A percentile compares a stretch with the other conserved stretches of the same genome.
Evolutionary conservation across 2,329 filamentous ascomycete genomes (phyloP).

Genomic region (Lasiodiplodia hormozganensis): DNA sequence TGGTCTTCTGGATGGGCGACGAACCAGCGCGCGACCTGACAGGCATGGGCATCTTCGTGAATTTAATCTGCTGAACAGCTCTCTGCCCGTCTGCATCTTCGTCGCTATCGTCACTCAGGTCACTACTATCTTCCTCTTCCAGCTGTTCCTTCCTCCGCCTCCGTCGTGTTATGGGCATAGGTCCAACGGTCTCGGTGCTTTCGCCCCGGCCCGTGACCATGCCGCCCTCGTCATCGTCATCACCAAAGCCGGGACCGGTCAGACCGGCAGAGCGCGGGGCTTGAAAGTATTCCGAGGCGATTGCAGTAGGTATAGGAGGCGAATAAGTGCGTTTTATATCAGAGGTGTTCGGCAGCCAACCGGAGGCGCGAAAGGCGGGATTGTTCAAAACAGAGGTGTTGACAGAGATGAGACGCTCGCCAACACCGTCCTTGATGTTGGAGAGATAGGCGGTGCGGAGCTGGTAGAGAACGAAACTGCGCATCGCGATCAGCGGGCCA

Average conservation of each 20-base stretch:
- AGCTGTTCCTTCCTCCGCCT: constrained; percentile 75
- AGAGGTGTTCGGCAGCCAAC: constrained; percentile 76
- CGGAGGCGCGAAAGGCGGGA: constrained; percentile 80
- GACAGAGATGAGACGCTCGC: constrained; percentile 81
- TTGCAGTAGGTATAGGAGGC: constrained; percentile 81
- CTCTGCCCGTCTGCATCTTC: constrained; percentile 68
- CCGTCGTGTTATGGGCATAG: constrained; percentile 68
- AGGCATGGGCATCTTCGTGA: constrained; percentile 97
- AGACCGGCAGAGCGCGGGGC: constrained; percentile 66
- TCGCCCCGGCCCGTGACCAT: constrained; percentile 72
- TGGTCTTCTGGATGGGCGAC: constrained; percentile 78
- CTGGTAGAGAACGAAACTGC: constrained; percentile 81
- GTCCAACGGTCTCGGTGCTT: constrained; percentile 71
- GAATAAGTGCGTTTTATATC: constrained; percentile 85
- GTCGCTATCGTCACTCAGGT: constrained; percentile 83
- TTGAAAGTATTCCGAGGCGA: constrained; percentile 86
- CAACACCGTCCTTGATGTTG: constrained; percentile 81
- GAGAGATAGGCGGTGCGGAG: constrained; percentile 81
- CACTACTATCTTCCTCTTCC: constrained; percentile 86
- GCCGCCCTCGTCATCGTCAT: constrained; percentile 73
- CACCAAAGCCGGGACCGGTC: constrained; percentile 64
- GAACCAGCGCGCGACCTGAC: constrained; percentile 85
- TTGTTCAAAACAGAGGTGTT: constrained; percentile 82
- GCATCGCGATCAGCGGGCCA: constrained; percentile 14
- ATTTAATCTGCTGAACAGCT: constrained; percentile 89